Conservation (phyloP, 2,329 filamentous ascomycete genomes). For the Orbilia oligospora region DNA sequence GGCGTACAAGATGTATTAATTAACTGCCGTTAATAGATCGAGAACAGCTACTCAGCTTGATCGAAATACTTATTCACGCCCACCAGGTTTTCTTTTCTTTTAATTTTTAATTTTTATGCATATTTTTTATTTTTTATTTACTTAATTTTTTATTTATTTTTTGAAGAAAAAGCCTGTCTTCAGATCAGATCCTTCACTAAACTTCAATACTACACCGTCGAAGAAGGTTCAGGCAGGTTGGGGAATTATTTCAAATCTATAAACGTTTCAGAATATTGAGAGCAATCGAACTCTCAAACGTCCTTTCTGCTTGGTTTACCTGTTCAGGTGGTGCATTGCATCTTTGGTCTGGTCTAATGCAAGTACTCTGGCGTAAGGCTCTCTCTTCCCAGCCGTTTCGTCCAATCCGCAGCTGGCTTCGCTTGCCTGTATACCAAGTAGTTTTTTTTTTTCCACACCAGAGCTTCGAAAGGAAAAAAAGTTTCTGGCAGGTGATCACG, state of each 20-base stretch:
- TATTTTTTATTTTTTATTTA: too few species aligned
- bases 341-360: slow-evolving; percentile 29
- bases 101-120: too few species aligned
- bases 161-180: too few species aligned
- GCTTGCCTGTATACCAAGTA: slow-evolving; percentile 18
- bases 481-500: slow-evolving; percentile 40
- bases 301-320: neutral
- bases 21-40: too few species aligned
- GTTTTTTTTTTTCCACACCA: neutral
- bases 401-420: slow-evolving; percentile 23
- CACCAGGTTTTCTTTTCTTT: too few species aligned
- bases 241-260: slow-evolving; percentile 37
- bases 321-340: slow-evolving; percentile 30
- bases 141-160: too few species aligned
- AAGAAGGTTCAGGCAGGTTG: neutral
- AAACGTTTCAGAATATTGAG: slow-evolving; percentile 38
- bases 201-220: neutral
- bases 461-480: neutral
- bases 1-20: too few species aligned
- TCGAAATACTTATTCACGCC: too few species aligned
- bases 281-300: slow-evolving; percentile 24
- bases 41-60: too few species aligned
- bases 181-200: slow-evolving; percentile 41
- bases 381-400: neutral
- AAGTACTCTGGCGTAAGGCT: slow-evolving; percentile 23